phyloP scores from a whole-genome alignment of 2,329 filamentous ascomycete species.

The Sarocladium oryzae region DNA sequence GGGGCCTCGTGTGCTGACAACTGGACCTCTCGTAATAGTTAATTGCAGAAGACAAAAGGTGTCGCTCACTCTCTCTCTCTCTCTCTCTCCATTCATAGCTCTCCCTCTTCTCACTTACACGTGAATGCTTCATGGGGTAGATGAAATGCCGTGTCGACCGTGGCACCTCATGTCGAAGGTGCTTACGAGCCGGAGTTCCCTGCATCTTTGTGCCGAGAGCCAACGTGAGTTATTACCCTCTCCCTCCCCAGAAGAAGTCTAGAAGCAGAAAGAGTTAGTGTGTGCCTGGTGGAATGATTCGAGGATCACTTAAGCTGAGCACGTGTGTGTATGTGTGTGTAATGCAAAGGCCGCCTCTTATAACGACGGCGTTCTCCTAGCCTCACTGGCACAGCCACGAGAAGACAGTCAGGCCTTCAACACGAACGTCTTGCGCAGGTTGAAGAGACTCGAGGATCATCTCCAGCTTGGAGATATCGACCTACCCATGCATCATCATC shows the following conservation, averaged over 20 bases:
- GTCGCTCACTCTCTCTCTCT: too few species aligned
- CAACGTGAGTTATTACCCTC: neutral
- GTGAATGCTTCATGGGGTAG: neutral
- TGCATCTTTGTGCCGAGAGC: slow-evolving; percentile 2
- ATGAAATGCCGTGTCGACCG: slow-evolving; percentile 6
- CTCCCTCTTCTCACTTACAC: neutral
- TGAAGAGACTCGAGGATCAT: slow-evolving; percentile 5
- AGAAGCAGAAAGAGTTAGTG: too few species aligned
- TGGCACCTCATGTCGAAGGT: slow-evolving; percentile 4
- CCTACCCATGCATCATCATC: neutral
- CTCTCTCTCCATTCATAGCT: too few species aligned
- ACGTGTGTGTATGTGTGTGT: too few species aligned
- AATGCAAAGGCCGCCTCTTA: neutral
- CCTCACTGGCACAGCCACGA: neutral
- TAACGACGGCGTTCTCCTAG: neutral
- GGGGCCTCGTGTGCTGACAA: neutral
- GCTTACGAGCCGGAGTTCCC: neutral
- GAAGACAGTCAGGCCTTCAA: neutral
- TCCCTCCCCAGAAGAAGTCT: too few species aligned
- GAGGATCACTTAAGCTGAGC: too few species aligned
- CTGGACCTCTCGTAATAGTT: neutral
- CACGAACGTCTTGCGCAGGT: neutral
- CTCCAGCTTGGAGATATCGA: neutral
- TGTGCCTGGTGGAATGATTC: too few species aligned
- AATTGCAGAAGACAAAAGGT: slow-evolving; percentile 8